Evolutionary conservation across 371 early-diverging fungal species (phyloP).

Genomic region (Dichotomocladium elegans): DNA sequence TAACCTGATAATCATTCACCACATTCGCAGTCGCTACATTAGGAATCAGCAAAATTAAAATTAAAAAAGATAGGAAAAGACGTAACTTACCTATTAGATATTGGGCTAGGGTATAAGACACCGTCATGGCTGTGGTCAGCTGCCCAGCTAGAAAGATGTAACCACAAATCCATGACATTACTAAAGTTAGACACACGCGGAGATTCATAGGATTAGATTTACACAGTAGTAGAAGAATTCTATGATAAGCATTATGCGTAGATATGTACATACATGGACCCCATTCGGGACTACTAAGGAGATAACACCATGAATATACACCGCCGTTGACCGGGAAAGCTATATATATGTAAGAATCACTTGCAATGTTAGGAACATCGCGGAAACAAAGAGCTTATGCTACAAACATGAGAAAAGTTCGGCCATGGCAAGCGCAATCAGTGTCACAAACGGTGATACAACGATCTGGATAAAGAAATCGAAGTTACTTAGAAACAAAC

Average conservation of each 20-base stretch:
- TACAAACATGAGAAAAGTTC: slow-evolving; percentile 28
- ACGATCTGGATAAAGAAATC: slow-evolving; percentile 22
- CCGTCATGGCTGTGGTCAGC: slow-evolving; percentile 24
- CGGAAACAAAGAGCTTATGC: too few species aligned
- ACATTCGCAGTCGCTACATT: slow-evolving; percentile 1
- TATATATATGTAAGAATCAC: not conserved
- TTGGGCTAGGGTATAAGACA: slow-evolving; percentile 26
- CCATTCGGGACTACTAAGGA: slow-evolving; percentile 29
- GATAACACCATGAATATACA: slow-evolving; percentile 29
- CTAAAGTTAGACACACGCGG: slow-evolving; percentile 9
- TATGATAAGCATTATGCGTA: too few species aligned
- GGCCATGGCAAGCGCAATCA: slow-evolving; percentile 34
- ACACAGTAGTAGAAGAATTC: not conserved
- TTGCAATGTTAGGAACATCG: too few species aligned
- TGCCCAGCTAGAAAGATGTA: slow-evolving; percentile 27
- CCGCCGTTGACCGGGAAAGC: slow-evolving; percentile 35
- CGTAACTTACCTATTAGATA: slow-evolving; percentile 19
- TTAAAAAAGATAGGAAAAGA: slow-evolving; percentile 1
- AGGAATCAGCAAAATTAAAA: too few species aligned
- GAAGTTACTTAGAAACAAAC: not conserved
- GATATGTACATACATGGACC: slow-evolving; percentile 35
- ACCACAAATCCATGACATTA: slow-evolving; percentile 41
- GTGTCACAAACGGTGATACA: slow-evolving; percentile 29
- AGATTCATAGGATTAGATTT: too few species aligned
- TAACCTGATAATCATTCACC: not conserved